Percentiles rank a stretch among this genome's conserved stretches.
phyloP scores from a whole-genome alignment of 140 eudicot species.

The Erigeron philadelphicus region DNA sequence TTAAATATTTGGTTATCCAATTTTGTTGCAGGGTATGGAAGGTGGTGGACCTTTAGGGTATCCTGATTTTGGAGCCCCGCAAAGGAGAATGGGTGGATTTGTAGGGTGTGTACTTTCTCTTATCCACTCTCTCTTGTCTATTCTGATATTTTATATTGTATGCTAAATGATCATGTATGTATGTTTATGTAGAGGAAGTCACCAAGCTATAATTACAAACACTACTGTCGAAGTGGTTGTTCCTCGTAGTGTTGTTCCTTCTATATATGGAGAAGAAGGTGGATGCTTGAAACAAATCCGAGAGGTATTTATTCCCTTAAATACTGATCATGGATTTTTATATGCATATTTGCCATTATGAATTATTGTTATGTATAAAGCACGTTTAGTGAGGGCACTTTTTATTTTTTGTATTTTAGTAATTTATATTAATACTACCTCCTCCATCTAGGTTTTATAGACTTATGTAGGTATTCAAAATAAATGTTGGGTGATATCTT shows the following conservation, averaged over 20 bases:
- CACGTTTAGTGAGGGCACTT: too few relatives aligned
- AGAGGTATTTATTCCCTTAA: conserved; percentile 45
- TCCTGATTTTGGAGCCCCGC: conserved; percentile 59
- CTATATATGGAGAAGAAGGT: conserved; percentile 92
- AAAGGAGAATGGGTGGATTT: conserved; percentile 74
- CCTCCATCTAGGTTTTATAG: background rate
- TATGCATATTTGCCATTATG: too few relatives aligned
- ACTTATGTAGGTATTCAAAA: background rate
- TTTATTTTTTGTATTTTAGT: too few relatives aligned
- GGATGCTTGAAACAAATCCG: conserved; percentile 81
- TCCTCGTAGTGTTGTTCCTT: conserved; percentile 79
- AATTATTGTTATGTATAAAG: too few relatives aligned
- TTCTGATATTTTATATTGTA: conserved; percentile 2
- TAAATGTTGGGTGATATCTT: background rate
- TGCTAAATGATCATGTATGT: conserved; percentile 16
- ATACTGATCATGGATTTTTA: background rate
- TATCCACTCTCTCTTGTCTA: background rate
- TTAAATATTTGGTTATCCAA: conserved; percentile 7
- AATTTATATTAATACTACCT: background rate
- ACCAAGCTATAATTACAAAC: conserved; percentile 72
- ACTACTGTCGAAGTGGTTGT: conserved; percentile 96
- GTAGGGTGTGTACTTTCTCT: conserved; percentile 54
- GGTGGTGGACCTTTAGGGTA: conserved; percentile 65
- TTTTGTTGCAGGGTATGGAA: conserved; percentile 53
- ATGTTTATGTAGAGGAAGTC: conserved; percentile 48